Evolutionary conservation across 768 basidiomycete genomes (phyloP).

Genomic region (Tubosaeta sp.): DNA sequence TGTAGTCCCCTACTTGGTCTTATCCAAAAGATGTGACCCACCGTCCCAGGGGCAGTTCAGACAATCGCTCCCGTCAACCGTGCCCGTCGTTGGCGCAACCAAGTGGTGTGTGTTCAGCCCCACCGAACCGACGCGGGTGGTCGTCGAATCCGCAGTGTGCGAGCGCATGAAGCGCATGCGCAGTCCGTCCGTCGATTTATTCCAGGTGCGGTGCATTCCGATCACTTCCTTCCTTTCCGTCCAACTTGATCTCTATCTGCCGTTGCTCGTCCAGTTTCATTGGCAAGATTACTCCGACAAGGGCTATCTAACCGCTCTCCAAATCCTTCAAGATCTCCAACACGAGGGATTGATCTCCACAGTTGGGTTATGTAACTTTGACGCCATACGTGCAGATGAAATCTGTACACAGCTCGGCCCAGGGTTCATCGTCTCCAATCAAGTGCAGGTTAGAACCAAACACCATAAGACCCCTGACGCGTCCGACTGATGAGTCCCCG

Average conservation of each 20-base stretch:
- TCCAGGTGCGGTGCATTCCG: conserved; percentile 49
- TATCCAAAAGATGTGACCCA: too few species aligned
- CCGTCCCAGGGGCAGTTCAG: conserved; percentile 73
- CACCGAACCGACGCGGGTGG: conserved; percentile 44
- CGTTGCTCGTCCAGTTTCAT: conserved; percentile 50
- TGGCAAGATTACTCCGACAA: conserved; percentile 67
- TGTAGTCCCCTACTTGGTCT: too few species aligned
- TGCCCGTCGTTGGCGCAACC: conserved; percentile 63
- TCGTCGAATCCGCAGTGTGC: conserved; percentile 59
- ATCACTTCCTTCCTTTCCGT: background rate
- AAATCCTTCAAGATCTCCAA: conserved; percentile 57
- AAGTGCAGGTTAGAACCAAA: conserved; percentile 59
- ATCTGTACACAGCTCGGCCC: conserved; percentile 73
- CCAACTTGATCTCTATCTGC: background rate
- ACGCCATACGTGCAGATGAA: conserved; percentile 68
- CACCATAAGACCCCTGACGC: background rate
- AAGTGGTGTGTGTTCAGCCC: conserved; percentile 82
- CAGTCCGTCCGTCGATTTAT: conserved; percentile 54
- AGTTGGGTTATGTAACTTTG: conserved; percentile 80
- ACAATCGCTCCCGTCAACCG: conserved; percentile 36
- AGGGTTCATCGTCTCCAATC: conserved; percentile 73
- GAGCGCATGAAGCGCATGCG: conserved; percentile 72
- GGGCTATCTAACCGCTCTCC: conserved; percentile 44
- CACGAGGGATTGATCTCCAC: conserved; percentile 54
- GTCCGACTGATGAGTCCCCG: conserved; percentile 7